phyloP scores from a whole-genome alignment of 345 rosid genomes.

The Populus nigra region DNA sequence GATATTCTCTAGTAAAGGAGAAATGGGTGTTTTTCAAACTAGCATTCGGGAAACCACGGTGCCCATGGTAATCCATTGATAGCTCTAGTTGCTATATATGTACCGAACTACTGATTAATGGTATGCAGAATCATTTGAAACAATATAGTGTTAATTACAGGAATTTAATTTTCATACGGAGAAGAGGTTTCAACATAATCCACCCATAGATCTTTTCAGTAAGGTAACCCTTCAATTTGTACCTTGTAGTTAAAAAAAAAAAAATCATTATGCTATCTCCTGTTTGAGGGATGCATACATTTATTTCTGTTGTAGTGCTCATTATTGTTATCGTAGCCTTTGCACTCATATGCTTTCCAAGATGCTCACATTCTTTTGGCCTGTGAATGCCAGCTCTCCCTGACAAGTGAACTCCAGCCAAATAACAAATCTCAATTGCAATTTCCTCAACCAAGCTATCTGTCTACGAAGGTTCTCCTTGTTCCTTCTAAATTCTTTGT shows the following conservation, averaged over 20 bases:
- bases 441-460: constrained; percentile 34
- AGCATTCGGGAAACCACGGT: constrained; percentile 72
- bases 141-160: constrained; percentile 38
- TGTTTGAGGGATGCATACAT: not conserved
- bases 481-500: not conserved
- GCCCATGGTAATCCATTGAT: constrained; percentile 54
- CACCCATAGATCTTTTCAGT: constrained; percentile 77
- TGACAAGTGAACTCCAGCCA: constrained; percentile 55
- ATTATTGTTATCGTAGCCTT: not conserved
- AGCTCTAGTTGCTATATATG: not conserved
- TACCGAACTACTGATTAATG: not conserved
- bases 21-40: constrained; percentile 64
- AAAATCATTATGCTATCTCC: not conserved
- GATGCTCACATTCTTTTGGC: constrained; percentile 1
- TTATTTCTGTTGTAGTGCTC: not conserved
- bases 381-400: constrained; percentile 52
- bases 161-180: constrained; percentile 67
- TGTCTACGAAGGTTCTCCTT: constrained; percentile 50
- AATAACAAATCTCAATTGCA: constrained; percentile 41
- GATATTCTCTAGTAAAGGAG: constrained; percentile 82
- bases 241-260: not conserved
- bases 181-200: constrained; percentile 55
- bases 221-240: constrained; percentile 49
- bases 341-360: not conserved
- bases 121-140: constrained; percentile 10